phyloP scores from a whole-genome alignment of 1,284 basidiomycete species.

The Leccinum pachyderme region DNA sequence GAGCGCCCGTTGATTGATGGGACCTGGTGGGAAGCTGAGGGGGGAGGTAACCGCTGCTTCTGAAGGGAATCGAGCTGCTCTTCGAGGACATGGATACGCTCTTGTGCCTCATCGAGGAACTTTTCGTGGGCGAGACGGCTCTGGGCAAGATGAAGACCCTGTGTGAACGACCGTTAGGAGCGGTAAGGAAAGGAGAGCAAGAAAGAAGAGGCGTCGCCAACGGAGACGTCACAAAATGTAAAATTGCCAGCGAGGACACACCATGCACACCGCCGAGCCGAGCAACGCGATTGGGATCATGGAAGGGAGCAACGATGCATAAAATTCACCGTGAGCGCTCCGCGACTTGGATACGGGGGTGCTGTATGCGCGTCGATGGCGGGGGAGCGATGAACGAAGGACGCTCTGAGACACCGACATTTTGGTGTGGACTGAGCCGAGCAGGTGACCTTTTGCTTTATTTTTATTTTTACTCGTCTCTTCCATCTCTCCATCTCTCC shows the following conservation, averaged over 20 bases:
- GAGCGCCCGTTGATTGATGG: conserved; percentile 6
- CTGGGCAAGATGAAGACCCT: conserved; percentile 67
- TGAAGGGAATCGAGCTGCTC: conserved; percentile 50
- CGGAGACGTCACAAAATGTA: conserved; percentile 9
- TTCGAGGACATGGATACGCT: conserved; percentile 55
- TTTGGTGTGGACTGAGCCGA: conserved; percentile 2
- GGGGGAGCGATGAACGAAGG: conserved; percentile 1
- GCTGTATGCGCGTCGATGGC: conserved; percentile 12
- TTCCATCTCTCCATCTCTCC: neutral
- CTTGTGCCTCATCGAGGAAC: conserved; percentile 57
- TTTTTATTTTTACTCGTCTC: neutral
- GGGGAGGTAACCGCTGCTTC: conserved; percentile 7
- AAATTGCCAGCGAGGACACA: conserved; percentile 28
- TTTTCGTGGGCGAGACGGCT: conserved; percentile 66
- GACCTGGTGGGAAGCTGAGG: neutral
- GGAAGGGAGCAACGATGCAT: conserved; percentile 63
- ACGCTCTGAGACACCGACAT: conserved; percentile 9
- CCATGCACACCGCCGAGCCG: conserved; percentile 75
- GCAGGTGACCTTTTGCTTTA: neutral
- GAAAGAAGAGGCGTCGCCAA: conserved; percentile 16
- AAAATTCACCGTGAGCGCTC: conserved; percentile 62
- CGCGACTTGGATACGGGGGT: conserved; percentile 14
- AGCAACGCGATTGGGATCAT: conserved; percentile 76
- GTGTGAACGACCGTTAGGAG: conserved; percentile 15
- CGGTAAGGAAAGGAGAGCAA: conserved; percentile 6